Base-by-base conservation (phyloP, 208 protist species). In the Porcisia hertigi region DNA sequence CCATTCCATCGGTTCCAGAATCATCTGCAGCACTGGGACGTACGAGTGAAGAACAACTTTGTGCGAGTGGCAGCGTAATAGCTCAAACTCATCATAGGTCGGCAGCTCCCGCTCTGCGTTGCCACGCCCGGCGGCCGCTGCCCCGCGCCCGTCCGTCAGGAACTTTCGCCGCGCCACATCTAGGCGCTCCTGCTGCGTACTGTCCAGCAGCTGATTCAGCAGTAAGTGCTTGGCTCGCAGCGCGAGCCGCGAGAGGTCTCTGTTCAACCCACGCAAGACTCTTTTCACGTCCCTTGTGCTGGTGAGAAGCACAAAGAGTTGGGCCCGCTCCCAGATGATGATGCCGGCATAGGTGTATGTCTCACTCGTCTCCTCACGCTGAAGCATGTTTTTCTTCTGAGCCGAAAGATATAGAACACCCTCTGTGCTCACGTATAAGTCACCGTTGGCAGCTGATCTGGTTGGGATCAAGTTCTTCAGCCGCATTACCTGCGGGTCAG, bases 311-410 rank as follows among this genome's bases (percentile, higher is more conserved):
- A 94, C 90, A 49, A 94, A 90, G 53, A 96, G 82, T 41, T 89
- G 87, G 14, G 80, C 85, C 39, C 81, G 82, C 67, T 87, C 80
- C 90, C 88, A 93, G 30, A 86, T 67, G 73, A 96, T 88, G 53
- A 94, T 67, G 3, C 92, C 92, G 43, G 83, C 76, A 72, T 92
- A 93, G 55, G 76, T 74, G 81, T 96, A 96, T 73, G 76, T 71
- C 71, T 80, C 55, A 25, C 62, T 59, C 30, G 73, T 66, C 77
- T 69, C 75, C 65, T 81, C 71, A 36, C 71, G 77, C 57, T 77
- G 64, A 43, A 81, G 77, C 47, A 76, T 43, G 71, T 77, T 73
- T 64, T 76, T 62, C 70, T 80, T 76, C 53, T 75, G 80, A 30
- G 71, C 64, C 18, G 69, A 77, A 23, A 85, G 73, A 59, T 77